Evolutionary conservation across 768 basidiomycete species (phyloP).

Genomic region (Lentinus tigrinus): DNA sequence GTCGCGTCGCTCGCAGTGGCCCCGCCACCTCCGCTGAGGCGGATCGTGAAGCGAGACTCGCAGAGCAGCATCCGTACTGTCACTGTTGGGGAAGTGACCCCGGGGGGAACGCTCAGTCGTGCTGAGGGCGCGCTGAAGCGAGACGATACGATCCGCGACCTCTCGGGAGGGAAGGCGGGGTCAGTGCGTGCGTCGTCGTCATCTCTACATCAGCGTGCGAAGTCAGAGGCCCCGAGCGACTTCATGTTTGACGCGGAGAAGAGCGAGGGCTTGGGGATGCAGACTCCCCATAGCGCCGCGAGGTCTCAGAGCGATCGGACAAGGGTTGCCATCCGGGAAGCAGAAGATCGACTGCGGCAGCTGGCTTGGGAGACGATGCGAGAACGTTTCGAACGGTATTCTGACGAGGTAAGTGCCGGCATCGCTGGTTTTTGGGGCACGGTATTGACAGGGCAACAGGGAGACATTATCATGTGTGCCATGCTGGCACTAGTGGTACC

Average conservation of each 20-base stretch:
- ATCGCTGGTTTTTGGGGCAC: not conserved
- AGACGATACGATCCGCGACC: slow-evolving; percentile 21
- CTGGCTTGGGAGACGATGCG: slow-evolving; percentile 56
- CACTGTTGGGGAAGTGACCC: slow-evolving; percentile 49
- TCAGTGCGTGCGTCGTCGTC: slow-evolving; percentile 6
- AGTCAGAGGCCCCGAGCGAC: slow-evolving; percentile 23
- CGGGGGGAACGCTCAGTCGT: slow-evolving; percentile 22
- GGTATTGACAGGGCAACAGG: slow-evolving; percentile 39
- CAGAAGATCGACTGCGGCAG: slow-evolving; percentile 52
- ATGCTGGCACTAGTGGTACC: slow-evolving; percentile 64
- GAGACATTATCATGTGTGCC: slow-evolving; percentile 80
- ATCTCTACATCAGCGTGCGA: slow-evolving; percentile 13
- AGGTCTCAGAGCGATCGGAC: slow-evolving; percentile 10
- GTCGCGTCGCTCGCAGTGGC: slow-evolving; percentile 58
- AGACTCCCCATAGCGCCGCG: slow-evolving; percentile 15
- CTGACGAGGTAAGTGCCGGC: slow-evolving; percentile 49
- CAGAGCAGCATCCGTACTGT: slow-evolving; percentile 73
- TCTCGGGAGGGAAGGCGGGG: not conserved
- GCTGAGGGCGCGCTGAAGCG: slow-evolving; percentile 12
- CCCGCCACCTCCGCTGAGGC: slow-evolving; percentile 12
- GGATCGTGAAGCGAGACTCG: slow-evolving; percentile 49
- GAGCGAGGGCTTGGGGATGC: not conserved
- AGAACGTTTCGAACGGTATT: slow-evolving; percentile 57
- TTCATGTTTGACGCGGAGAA: slow-evolving; percentile 8
- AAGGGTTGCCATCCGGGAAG: slow-evolving; percentile 34